phyloP scores from a whole-genome alignment of 805 yeast genomes.

The Hanseniaspora valbyensis region DNA sequence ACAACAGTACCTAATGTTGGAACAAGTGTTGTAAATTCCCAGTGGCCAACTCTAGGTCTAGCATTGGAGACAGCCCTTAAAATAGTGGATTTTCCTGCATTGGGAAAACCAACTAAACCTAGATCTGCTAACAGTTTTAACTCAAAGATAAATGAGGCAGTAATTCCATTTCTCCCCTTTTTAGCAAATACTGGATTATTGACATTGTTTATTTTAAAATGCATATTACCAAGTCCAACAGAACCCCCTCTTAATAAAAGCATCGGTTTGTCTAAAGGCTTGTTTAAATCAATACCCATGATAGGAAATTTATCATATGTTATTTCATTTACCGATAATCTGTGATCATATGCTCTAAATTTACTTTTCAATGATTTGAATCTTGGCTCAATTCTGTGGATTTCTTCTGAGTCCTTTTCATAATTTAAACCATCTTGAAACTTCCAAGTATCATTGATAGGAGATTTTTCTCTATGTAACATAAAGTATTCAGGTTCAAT shows the following conservation, averaged over 20 bases:
- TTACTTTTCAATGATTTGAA: conserved; percentile 53
- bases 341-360: conserved; percentile 55
- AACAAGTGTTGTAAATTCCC: conserved; percentile 90
- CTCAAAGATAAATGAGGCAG: conserved; percentile 63
- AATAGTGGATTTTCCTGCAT: conserved; percentile 91
- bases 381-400: conserved; percentile 53
- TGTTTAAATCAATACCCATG: conserved; percentile 63
- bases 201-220: conserved; percentile 69
- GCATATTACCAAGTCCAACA: conserved; percentile 96
- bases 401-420: conserved; percentile 55
- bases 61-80: conserved; percentile 81
- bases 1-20: conserved; percentile 86
- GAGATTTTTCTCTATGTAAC: conserved; percentile 36
- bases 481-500: conserved; percentile 40
- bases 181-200: conserved; percentile 87
- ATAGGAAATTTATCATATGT: conserved; percentile 62
- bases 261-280: conserved; percentile 54
- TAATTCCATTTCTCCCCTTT: conserved; percentile 60
- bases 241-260: conserved; percentile 70
- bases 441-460: conserved; percentile 54
- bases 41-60: conserved; percentile 82
- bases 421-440: conserved; percentile 37
- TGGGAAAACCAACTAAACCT: conserved; percentile 90
- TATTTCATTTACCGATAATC: conserved; percentile 46
- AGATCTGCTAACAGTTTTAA: conserved; percentile 81